Evolutionary conservation across 257 asterid genomes (phyloP).

Genomic region (Solanum appendiculatum): DNA sequence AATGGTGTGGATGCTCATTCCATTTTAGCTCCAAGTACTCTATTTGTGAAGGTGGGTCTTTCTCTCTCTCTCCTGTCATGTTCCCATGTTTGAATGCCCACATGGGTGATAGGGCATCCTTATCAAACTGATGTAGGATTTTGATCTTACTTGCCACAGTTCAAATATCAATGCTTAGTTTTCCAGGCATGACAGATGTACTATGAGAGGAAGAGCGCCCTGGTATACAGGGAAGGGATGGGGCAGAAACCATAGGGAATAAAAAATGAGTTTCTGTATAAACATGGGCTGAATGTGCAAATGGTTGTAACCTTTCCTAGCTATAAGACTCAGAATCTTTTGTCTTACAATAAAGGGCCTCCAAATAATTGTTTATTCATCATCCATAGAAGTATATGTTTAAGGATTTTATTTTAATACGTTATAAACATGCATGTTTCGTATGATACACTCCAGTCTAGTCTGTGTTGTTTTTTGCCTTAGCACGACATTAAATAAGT

Average conservation of each 20-base stretch:
- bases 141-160: background rate
- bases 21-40: slow-evolving; percentile 92
- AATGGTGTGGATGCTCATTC: slow-evolving; percentile 96
- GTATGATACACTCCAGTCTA: background rate
- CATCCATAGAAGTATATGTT: background rate
- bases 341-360: background rate
- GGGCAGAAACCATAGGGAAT: background rate
- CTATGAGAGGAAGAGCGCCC: background rate
- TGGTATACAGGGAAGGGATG: too few relatives aligned
- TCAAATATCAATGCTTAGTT: background rate
- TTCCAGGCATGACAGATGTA: background rate
- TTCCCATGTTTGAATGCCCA: background rate
- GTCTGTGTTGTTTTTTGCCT: background rate
- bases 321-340: background rate
- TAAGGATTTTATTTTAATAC: background rate
- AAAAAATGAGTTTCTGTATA: background rate
- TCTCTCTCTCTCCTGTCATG: background rate
- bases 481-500: background rate
- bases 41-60: slow-evolving; percentile 69
- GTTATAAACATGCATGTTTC: background rate
- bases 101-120: background rate
- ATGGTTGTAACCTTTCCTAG: background rate
- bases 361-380: background rate
- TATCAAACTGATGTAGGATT: background rate
- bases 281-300: background rate